Evolutionary conservation across 1,284 basidiomycete species (phyloP), one percentile per base, ranked within the genome.

Genomic region (Cutaneotrichosporon cavernicola): DNA sequence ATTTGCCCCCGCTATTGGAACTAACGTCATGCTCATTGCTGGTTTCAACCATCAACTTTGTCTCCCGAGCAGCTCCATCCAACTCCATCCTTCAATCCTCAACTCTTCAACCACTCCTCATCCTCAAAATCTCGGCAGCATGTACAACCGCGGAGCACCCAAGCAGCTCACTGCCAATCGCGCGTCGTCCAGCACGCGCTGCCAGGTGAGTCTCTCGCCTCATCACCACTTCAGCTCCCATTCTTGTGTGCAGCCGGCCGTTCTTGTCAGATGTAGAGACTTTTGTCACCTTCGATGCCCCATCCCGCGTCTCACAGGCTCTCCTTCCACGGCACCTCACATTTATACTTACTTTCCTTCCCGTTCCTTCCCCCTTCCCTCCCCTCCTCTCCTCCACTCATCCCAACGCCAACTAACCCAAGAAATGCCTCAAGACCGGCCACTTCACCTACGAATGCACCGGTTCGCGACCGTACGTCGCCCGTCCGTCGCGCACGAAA

Each of bases 401-500:
- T 16, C 5, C 34, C 57, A 36, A 26, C 26, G 2, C 26, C 26
- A 26, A 26, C 60, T 61, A 26, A 65, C 64, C 11, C 2, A 59
- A 79, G 76, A 75, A 74, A 76, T 79, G 77, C 69, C 75, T 77
- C 21, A 76, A 78, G 57, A 66, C 72, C 40, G 78, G 78, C 4
- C 78, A 81, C 70, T 72, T 76, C 65, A 81, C 81, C 6, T 82
- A 79, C 71, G 74, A 82, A 70, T 82, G 81, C 68, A 71, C 69
- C 53, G 75, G 76, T 60, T 55, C 78, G 9, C 67, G 70, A 5
- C 76, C 77, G 2, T 82, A 81, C 64, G 69, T 72, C 8, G 65
- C 81, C 14, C 66, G 81, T 14, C 76, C 77, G 13, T 75, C 75
- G 3, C 73, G 78, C 4, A 70, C 75, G 0, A 74, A 80, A 60